Conservation (phyloP, 768 basidiomycete species). For the Tulasnella sp. region DNA sequence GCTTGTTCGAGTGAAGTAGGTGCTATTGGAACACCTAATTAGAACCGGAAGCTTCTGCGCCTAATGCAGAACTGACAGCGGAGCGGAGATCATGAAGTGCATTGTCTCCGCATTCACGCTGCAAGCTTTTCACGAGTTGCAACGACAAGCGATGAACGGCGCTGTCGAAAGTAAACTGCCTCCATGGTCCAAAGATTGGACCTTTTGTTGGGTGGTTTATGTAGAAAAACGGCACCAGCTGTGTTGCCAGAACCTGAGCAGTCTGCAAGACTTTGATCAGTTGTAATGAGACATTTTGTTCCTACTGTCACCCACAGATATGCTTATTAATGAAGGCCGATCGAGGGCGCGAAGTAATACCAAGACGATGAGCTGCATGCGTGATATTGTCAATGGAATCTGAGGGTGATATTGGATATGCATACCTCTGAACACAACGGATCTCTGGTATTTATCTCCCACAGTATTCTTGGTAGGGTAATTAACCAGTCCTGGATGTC, state of each 20-base stretch:
- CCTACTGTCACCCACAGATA: slow-evolving; percentile 24
- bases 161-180: slow-evolving; percentile 40
- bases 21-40: too few relatives aligned
- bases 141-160: too few relatives aligned
- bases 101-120: too few relatives aligned
- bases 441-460: slow-evolving; percentile 64
- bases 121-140: too few relatives aligned
- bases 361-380: slow-evolving; percentile 36
- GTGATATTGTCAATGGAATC: not conserved
- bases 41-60: too few relatives aligned
- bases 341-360: too few relatives aligned
- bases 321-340: slow-evolving; percentile 43
- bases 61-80: too few relatives aligned
- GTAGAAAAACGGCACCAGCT: slow-evolving; percentile 68
- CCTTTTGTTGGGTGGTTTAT: slow-evolving; percentile 67
- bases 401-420: slow-evolving; percentile 25
- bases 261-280: slow-evolving; percentile 22
- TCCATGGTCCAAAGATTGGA: slow-evolving; percentile 60
- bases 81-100: too few relatives aligned
- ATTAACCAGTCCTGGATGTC: slow-evolving; percentile 43
- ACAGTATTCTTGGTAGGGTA: slow-evolving; percentile 66
- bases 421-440: slow-evolving; percentile 46
- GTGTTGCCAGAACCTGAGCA: slow-evolving; percentile 35
- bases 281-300: slow-evolving; percentile 10
- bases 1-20: too few relatives aligned